These are phyloP conservation scores for Sordaria brevicollis DNA, from an alignment of 495 filamentous ascomycete genomes.

Conservation along the genomic window DNA sequence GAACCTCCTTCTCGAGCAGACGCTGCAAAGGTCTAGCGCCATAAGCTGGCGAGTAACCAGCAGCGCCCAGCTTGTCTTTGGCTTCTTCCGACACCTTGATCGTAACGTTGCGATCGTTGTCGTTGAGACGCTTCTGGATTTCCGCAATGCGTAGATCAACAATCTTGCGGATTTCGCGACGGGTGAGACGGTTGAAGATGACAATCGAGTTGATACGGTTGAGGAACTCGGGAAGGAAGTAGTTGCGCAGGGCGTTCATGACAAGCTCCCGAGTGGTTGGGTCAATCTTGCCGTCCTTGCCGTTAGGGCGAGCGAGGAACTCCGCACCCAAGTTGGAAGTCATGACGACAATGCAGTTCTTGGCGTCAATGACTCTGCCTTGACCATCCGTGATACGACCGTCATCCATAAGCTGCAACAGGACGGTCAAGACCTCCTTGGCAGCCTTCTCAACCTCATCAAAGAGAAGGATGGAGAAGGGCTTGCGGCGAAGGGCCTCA, in stretches of 20 bases:
- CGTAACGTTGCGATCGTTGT: slow-evolving; percentile 70
- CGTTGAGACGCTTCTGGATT: slow-evolving; percentile 76
- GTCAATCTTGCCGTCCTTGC: slow-evolving; percentile 76
- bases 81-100: slow-evolving; percentile 72
- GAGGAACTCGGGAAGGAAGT: slow-evolving; percentile 96
- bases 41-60: slow-evolving; percentile 89
- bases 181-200: slow-evolving; percentile 95
- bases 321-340: slow-evolving; percentile 95
- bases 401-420: slow-evolving; percentile 97
- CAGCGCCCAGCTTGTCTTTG: slow-evolving; percentile 77
- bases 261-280: slow-evolving; percentile 79
- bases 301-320: slow-evolving; percentile 69
- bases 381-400: slow-evolving; percentile 98
- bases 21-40: slow-evolving; percentile 80
- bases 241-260: slow-evolving; percentile 77
- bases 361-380: slow-evolving; percentile 85
- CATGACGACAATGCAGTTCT: slow-evolving; percentile 98
- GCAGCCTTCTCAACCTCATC: slow-evolving; percentile 98
- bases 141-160: slow-evolving; percentile 83
- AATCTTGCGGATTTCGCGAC: slow-evolving; percentile 82
- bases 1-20: slow-evolving; percentile 90
- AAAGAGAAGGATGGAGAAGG: slow-evolving; percentile 96
- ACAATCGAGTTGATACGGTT: slow-evolving; percentile 92
- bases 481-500: slow-evolving; percentile 80
- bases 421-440: slow-evolving; percentile 92